These are phyloP conservation scores for Linnemannia exigua DNA, from an alignment of 192 early-diverging fungal genomes.

Conservation along the genomic window DNA sequence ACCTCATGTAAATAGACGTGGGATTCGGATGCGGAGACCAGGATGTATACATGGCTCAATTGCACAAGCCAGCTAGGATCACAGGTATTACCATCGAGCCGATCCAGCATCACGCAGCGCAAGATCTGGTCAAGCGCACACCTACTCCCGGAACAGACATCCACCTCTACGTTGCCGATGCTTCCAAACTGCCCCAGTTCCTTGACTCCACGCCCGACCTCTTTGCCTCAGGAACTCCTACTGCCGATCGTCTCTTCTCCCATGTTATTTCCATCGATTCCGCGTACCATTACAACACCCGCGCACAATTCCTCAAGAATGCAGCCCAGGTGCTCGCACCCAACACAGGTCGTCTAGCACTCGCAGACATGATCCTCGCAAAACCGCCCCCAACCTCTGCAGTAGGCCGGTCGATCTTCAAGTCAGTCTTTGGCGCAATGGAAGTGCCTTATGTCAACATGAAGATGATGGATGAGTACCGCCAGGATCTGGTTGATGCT, in stretches of 20 bases:
- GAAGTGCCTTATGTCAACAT: constrained; percentile 58
- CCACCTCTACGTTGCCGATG: constrained; percentile 49
- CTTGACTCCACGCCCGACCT: constrained; percentile 18
- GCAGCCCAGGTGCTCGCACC: constrained; percentile 24
- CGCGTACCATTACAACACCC: constrained; percentile 65
- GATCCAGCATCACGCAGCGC: constrained; percentile 55
- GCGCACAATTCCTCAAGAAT: constrained; percentile 51
- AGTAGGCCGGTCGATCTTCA: constrained; percentile 29
- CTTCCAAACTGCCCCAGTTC: constrained; percentile 40
- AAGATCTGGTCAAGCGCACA: constrained; percentile 23
- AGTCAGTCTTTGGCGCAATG: constrained; percentile 30
- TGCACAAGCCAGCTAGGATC: constrained; percentile 42
- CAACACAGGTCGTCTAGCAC: constrained; percentile 33
- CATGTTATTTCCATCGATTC: constrained; percentile 64
- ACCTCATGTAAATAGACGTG: constrained; percentile 56
- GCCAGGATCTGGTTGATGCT: constrained; percentile 40
- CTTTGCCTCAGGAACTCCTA: constrained; percentile 1
- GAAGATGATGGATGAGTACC: constrained; percentile 56
- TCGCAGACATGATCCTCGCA: constrained; percentile 60
- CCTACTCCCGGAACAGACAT: constrained; percentile 30
- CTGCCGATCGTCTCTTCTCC: constrained; percentile 26
- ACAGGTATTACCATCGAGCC: constrained; percentile 63
- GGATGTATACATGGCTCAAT: constrained; percentile 58
- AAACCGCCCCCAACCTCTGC: constrained; percentile 27
- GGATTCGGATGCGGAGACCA: constrained; percentile 71